phyloP scores from a whole-genome alignment of 208 protist species.

The Blastocrithidia nonstop region DNA sequence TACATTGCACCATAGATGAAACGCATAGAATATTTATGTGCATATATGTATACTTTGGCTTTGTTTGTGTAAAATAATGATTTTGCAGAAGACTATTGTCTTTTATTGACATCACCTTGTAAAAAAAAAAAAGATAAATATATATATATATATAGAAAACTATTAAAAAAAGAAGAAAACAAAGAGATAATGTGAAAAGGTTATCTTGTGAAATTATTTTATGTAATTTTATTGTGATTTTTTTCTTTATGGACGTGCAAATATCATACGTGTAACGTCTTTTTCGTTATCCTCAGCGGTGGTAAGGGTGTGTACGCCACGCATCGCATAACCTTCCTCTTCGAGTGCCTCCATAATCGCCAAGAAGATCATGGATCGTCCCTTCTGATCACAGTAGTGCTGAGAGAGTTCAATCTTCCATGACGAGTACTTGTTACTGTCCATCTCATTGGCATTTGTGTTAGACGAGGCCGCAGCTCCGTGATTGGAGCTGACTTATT shows the following conservation, averaged over 20 bases:
- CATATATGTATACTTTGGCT: no score
- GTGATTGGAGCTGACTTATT: background rate
- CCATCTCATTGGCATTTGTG: background rate
- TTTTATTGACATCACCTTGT: no score
- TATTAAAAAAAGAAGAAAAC: no score
- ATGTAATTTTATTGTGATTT: no score
- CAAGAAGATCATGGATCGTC: conserved; percentile 42
- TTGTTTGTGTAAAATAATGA: no score
- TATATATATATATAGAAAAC: no score
- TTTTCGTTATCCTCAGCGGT: conserved; percentile 27
- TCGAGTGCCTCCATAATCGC: conserved; percentile 48
- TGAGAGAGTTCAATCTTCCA: conserved; percentile 49
- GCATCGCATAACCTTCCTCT: conserved; percentile 56
- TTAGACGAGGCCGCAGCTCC: background rate
- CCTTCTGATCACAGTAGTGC: conserved; percentile 73
- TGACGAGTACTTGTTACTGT: conserved; percentile 24
- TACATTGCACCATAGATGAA: no score
- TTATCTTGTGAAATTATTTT: no score
- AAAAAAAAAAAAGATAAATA: no score
- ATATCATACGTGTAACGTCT: conserved; percentile 61
- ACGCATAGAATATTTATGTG: no score
- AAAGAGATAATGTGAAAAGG: no score
- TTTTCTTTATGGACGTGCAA: conserved; percentile 29
- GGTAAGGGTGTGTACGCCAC: conserved; percentile 31
- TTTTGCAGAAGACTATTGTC: no score